Conservation (phyloP, 495 filamentous ascomycete genomes). For the Copromyces sp. region DNA sequence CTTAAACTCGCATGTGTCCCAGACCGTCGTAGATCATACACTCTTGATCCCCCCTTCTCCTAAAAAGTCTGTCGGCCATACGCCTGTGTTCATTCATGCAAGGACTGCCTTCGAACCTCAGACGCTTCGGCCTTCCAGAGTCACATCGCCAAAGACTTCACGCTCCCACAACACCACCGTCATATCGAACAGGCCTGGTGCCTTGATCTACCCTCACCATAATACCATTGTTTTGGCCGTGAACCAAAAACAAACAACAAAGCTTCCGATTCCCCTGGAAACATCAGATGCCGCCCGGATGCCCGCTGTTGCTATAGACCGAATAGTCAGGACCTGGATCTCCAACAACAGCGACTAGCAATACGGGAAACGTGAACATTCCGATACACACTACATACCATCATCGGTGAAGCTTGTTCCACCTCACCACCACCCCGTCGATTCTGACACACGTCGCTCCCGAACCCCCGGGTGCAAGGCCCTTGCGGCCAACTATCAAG, state of each 20-base stretch:
- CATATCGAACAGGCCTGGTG: background rate
- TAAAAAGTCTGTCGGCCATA: conserved; percentile 18
- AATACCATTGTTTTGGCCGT: background rate
- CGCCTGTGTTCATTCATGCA: background rate
- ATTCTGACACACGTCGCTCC: conserved; percentile 32
- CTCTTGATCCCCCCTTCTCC: conserved; percentile 23
- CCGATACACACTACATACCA: conserved; percentile 10
- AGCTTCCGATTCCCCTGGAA: conserved; percentile 7
- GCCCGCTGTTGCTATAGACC: conserved; percentile 38
- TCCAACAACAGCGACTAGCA: conserved; percentile 19
- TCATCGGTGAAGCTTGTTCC: conserved; percentile 32
- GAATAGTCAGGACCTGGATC: conserved; percentile 37
- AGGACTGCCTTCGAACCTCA: background rate
- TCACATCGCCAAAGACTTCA: background rate
- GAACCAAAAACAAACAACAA: background rate
- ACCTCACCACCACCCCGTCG: conserved; percentile 16
- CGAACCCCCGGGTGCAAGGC: conserved; percentile 17
- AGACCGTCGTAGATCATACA: conserved; percentile 29
- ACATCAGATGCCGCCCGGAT: conserved; percentile 34
- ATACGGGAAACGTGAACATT: background rate
- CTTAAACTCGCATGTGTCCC: conserved; percentile 35
- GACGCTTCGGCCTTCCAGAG: background rate
- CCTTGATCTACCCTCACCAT: background rate
- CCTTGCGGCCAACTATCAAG: conserved; percentile 19
- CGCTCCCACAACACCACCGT: background rate